phyloP scores from a whole-genome alignment of 2,329 filamentous ascomycete genomes.

The Microsporum ferrugineum region DNA sequence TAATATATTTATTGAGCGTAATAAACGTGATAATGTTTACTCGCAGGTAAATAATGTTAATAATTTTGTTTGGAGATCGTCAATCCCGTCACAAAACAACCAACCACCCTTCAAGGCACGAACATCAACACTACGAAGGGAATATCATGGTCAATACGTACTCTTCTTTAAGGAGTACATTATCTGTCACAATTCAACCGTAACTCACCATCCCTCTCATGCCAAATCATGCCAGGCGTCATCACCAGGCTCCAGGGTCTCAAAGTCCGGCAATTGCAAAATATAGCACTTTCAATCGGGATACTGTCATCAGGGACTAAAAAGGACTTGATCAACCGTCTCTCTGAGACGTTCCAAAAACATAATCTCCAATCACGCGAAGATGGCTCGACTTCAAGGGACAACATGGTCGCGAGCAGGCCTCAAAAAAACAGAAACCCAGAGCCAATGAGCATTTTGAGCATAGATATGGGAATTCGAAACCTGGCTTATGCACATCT shows the following conservation, averaged over 20 bases:
- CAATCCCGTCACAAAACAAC: no score
- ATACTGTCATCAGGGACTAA: conserved; percentile 51
- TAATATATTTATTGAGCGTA: background rate
- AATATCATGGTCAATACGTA: background rate
- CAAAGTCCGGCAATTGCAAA: conserved; percentile 45
- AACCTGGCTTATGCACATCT: conserved; percentile 67
- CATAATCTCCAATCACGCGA: background rate
- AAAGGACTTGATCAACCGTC: conserved; percentile 39
- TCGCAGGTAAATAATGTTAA: background rate
- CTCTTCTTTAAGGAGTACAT: background rate
- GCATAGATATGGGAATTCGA: conserved; percentile 73
- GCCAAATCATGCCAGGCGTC: background rate
- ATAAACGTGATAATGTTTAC: background rate
- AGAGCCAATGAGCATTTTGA: conserved; percentile 47
- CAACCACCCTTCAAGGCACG: no score
- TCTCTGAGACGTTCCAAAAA: conserved; percentile 25
- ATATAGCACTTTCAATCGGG: conserved; percentile 50
- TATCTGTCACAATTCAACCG: background rate
- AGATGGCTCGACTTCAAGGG: background rate
- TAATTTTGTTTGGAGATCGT: background rate
- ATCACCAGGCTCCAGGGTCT: conserved; percentile 30
- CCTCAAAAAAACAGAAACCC: background rate
- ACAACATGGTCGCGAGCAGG: no score
- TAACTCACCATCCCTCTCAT: background rate
- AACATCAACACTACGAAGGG: no score